Base-by-base conservation (phyloP, 2,329 filamentous ascomycete species). In the Diaporthe aspalathi region DNA sequence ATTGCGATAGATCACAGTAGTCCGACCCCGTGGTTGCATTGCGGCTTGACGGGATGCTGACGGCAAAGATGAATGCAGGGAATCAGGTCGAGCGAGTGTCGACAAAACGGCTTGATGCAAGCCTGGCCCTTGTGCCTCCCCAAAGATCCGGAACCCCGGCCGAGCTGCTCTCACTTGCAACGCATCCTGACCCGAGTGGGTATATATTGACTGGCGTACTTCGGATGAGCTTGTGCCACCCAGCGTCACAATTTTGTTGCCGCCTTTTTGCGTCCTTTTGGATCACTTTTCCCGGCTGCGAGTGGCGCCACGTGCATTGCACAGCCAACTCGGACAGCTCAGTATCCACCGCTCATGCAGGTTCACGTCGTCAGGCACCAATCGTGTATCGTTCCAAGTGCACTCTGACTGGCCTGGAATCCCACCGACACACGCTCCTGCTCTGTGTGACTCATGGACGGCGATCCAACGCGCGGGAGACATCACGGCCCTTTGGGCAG, bases 241-340 rank as follows among this genome's bases (percentile, higher is more conserved):
- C 17, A 32, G 35, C 45, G 53, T 47, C 32, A 49, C 40, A 60
- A 5, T 38, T 63, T 32, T 38, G 62, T 43, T 40, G 47, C 53
- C 24, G 52, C 65, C 47, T 27, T 24, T 40, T 27, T 16, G 38
- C 50, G 43, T 57, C 16, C 16, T 66, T 57, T n/a, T 52, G 22
- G 24, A 40, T 65, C 63, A 68, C 68, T 74, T 73, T 54, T 70
- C 74, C 75, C 74, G 53, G 71, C 66, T 50, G 74, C 74, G 74
- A 81, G 73, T 82, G 80, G 80, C 79, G 80, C 81, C 81, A 83
- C 81, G 81, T 82, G 78, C 62, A 69, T 73, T 74, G 68, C 72
- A 62, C 73, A 75, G 74, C 74, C 75, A 47, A 74, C 74, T 75
- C 78, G 79, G 20, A 73, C 75, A 80, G 78, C 78, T 75, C 78